Evolutionary conservation across 306 rosid genomes (phyloP).

Genomic region (Cucumis hystrix): DNA sequence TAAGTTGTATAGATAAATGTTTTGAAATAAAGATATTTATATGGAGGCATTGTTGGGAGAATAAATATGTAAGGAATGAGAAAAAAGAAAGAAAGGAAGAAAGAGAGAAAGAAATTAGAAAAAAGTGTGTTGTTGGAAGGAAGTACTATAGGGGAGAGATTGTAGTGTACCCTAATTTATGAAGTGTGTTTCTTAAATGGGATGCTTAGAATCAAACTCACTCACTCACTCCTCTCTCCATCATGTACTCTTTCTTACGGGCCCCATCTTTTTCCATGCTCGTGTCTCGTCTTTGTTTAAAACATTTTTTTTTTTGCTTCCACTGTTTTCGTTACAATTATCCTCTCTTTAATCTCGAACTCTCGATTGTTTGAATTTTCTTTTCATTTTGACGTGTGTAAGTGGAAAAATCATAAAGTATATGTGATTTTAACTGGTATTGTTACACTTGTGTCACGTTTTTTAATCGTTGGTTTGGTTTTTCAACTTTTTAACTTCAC

Average conservation of each 20-base stretch:
- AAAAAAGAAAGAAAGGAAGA: too few species aligned
- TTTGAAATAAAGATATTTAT: too few species aligned
- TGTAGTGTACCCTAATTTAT: neutral
- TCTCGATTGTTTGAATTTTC: too few species aligned
- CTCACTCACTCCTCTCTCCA: neutral
- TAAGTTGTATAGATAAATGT: too few species aligned
- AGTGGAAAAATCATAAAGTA: too few species aligned
- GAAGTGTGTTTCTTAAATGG: neutral
- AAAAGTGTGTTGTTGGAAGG: neutral
- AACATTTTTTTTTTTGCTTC: neutral
- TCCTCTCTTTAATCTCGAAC: too few species aligned
- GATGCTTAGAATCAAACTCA: conserved; percentile 3
- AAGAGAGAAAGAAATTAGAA: neutral
- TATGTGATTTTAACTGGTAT: too few species aligned
- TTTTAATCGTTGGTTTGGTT: neutral
- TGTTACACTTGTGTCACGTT: too few species aligned
- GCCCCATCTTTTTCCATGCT: neutral
- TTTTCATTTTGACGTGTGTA: too few species aligned
- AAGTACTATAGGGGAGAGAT: neutral
- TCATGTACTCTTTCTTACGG: neutral
- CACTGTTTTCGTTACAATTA: neutral
- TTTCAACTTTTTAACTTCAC: too few species aligned
- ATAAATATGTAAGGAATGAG: neutral
- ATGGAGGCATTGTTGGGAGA: neutral
- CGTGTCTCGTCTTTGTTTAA: neutral